Percentiles rank a stretch among this genome's conserved stretches.
These are phyloP conservation scores for Blumeria graminis DNA, from an alignment of 2,329 filamentous ascomycete species.

Conservation along the genomic window DNA sequence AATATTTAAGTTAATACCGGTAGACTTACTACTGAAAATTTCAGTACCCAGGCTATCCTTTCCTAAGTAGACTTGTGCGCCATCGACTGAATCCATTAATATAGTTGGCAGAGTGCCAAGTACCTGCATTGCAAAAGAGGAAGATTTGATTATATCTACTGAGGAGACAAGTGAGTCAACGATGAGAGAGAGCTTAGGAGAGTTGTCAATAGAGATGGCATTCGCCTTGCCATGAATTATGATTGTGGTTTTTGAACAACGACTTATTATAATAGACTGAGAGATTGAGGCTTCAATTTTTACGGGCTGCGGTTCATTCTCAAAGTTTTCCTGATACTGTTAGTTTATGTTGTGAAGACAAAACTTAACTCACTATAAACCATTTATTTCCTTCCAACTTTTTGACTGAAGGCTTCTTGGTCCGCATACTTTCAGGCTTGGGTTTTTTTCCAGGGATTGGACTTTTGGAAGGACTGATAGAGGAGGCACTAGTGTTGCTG, in stretches of 20 bases:
- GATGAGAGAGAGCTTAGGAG: conserved; percentile 56
- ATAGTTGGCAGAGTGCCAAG: conserved; percentile 68
- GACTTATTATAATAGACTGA: conserved; percentile 78
- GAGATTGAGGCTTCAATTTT: conserved; percentile 61
- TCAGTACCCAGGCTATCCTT: conserved; percentile 57
- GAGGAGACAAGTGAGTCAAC: conserved; percentile 77
- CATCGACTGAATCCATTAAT: conserved; percentile 79
- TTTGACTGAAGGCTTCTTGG: conserved; percentile 59
- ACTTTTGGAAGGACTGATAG: conserved; percentile 43
- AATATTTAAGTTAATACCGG: conserved; percentile 69
- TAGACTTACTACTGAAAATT: conserved; percentile 74
- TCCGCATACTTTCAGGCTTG: conserved; percentile 64
- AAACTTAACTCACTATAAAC: conserved; percentile 38
- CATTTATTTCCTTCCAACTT: conserved; percentile 79
- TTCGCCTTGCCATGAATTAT: conserved; percentile 86
- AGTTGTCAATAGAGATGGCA: conserved; percentile 90
- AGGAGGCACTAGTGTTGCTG: conserved; percentile 25
- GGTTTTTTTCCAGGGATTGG: conserved; percentile 72
- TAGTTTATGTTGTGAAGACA: neutral
- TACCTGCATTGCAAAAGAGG: conserved; percentile 87
- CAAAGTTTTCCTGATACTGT: conserved; percentile 55
- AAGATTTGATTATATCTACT: conserved; percentile 84
- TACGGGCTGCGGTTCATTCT: conserved; percentile 47
- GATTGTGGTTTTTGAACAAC: conserved; percentile 76
- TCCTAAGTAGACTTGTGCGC: conserved; percentile 66